phyloP scores from a whole-genome alignment of 306 rosid species.

The Quercus aquifolioides region DNA sequence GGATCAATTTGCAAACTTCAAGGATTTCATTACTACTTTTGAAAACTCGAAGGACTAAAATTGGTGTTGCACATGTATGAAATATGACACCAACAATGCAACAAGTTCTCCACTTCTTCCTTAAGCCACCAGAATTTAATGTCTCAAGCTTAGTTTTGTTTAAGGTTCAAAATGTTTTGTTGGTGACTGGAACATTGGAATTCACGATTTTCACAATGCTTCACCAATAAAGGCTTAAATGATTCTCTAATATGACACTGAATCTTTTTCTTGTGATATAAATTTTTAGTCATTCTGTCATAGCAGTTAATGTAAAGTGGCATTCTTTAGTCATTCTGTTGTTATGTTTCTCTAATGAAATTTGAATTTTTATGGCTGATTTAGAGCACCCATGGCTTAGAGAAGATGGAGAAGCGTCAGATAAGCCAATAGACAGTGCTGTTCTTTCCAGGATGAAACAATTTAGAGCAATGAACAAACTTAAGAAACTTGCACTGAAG shows the following conservation, averaged over 20 bases:
- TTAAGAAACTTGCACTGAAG: slow-evolving; percentile 82
- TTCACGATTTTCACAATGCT: not conserved
- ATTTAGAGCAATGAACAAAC: slow-evolving; percentile 91
- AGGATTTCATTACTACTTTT: too few species aligned
- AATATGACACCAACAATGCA: not conserved
- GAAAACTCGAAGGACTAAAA: too few species aligned
- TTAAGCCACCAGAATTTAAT: not conserved
- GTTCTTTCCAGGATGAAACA: slow-evolving; percentile 95
- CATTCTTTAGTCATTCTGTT: not conserved
- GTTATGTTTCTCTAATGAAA: slow-evolving; percentile 17
- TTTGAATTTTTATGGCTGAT: slow-evolving; percentile 24
- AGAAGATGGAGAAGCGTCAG: slow-evolving; percentile 89
- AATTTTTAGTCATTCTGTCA: not conserved
- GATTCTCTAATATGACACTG: not conserved
- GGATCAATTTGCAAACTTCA: too few species aligned
- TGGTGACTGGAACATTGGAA: not conserved
- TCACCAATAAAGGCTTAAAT: not conserved
- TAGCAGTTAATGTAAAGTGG: not conserved
- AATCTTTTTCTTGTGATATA: not conserved
- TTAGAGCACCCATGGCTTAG: slow-evolving; percentile 91
- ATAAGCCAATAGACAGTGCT: slow-evolving; percentile 90
- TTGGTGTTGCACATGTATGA: not conserved
- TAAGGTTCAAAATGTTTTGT: not conserved
- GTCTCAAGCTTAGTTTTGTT: not conserved
- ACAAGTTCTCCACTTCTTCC: not conserved